Percentiles rank a stretch among this genome's conserved stretches.
These are phyloP conservation scores for Kodamaea kaohsiungensis DNA, from an alignment of 805 yeast species.

Conservation along the genomic window DNA sequence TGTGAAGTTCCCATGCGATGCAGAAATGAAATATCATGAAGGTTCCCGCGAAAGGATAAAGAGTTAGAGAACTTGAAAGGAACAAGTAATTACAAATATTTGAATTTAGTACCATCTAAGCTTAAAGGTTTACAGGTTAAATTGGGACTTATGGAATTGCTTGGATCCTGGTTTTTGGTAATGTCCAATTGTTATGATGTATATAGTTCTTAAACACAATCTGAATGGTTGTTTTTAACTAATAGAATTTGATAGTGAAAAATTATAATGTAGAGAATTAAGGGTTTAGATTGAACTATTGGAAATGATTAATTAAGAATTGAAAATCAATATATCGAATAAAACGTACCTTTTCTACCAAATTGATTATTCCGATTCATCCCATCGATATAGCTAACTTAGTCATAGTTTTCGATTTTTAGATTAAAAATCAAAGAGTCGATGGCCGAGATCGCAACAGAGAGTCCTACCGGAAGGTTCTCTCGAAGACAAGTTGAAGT, in stretches of 20 bases:
- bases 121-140: too few species aligned
- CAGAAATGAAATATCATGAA: neutral
- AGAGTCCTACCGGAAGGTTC: neutral
- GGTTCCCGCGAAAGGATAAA: neutral
- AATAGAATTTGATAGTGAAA: neutral
- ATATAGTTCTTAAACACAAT: conserved; percentile 9
- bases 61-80: neutral
- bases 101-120: neutral
- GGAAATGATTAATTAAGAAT: too few species aligned
- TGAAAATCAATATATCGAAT: neutral
- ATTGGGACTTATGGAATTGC: neutral
- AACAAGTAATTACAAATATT: neutral
- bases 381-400: neutral
- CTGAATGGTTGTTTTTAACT: neutral
- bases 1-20: neutral
- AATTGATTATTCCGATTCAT: neutral
- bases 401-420: neutral
- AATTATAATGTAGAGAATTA: neutral
- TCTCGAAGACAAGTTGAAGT: conserved; percentile 46
- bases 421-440: neutral
- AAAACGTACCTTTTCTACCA: neutral
- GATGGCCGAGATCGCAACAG: conserved; percentile 1
- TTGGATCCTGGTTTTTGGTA: neutral
- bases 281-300: neutral
- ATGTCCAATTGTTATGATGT: conserved; percentile 10